Conservation (phyloP, 495 filamentous ascomycete genomes). For the Podospora appendiculata region DNA sequence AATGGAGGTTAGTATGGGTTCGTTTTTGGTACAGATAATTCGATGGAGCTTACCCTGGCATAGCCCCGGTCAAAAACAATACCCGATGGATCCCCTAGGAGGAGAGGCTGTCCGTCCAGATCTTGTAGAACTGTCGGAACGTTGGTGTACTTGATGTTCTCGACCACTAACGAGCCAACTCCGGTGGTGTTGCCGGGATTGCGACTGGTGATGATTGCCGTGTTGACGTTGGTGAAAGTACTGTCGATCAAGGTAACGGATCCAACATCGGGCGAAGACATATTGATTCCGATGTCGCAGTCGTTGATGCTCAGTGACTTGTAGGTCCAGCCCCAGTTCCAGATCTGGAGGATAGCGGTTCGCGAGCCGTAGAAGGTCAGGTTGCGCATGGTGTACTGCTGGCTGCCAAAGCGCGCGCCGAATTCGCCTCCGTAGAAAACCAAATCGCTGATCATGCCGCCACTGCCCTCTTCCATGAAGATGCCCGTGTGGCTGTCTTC, state of each 20-base stretch:
- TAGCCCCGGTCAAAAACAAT: slow-evolving; percentile 15
- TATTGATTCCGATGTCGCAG: slow-evolving; percentile 69
- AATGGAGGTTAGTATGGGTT: no score
- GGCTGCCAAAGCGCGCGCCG: slow-evolving; percentile 59
- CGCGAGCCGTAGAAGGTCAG: slow-evolving; percentile 74
- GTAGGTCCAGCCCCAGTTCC: slow-evolving; percentile 85
- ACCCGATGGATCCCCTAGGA: slow-evolving; percentile 24
- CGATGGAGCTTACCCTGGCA: slow-evolving; percentile 30
- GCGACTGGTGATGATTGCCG: slow-evolving; percentile 51
- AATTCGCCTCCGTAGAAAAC: slow-evolving; percentile 59
- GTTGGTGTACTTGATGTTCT: slow-evolving; percentile 61
- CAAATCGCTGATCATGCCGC: slow-evolving; percentile 65
- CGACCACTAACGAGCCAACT: slow-evolving; percentile 60
- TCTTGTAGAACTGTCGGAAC: slow-evolving; percentile 48
- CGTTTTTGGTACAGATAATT: no score
- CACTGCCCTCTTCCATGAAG: slow-evolving; percentile 69
- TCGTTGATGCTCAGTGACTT: slow-evolving; percentile 70
- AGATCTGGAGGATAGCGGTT: slow-evolving; percentile 80
- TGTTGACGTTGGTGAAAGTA: slow-evolving; percentile 57
- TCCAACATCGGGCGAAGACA: slow-evolving; percentile 62
- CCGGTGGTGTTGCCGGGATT: slow-evolving; percentile 54
- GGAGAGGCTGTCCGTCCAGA: slow-evolving; percentile 35
- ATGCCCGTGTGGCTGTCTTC: slow-evolving; percentile 64
- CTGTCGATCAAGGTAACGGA: slow-evolving; percentile 76
- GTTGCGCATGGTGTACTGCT: slow-evolving; percentile 89